Evolutionary conservation across 495 filamentous ascomycete species (phyloP), one percentile per base, ranked within the genome.

Genomic region (Cudoniella acicularis): DNA sequence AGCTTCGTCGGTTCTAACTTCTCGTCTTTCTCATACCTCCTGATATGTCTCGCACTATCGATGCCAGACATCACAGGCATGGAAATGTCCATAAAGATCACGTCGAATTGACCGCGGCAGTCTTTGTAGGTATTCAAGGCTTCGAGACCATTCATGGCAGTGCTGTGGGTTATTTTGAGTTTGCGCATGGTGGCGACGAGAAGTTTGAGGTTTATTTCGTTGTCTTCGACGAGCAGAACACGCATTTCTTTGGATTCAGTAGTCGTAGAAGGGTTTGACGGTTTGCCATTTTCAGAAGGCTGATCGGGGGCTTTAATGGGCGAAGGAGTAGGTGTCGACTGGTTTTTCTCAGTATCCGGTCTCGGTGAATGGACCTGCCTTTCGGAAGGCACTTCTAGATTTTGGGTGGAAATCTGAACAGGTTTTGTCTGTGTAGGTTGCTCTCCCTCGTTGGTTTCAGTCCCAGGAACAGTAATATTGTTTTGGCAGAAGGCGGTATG

Each of bases 191-290:
- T 85, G 0, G 83, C 83, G 41, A 81, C 71, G 47, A 90, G 79
- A 0, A 90, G 72, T n/a, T 82, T 84, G 30, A 90, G 79, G 61
- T 91, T 91, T 63, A 91, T 89, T 2, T 77, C 73, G 66, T 91
- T 91, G 64, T 91, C 88, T 57, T 91, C 88, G 0, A 90, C 87
- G 0, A 90, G 78, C 0, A 90, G 77, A 3, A 89, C 74, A 0
- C 61, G 67, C 17, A 40, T 17, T 17, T 71, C 40, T 64, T 67
- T 78, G 36, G 43, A 16, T 16, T 1, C 25, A n/a, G 24, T 24
- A 11, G 27, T 49, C 18, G 4, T 68, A 4, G 8, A 18, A 9
- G 8, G 10, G 10, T 18, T 20, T 48, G 18, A 6, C 10, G 45
- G 45, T 48, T 48, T n/a, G 36, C 9, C 10, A 10, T 48, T 48